phyloP scores from a whole-genome alignment of 805 yeast species.

The Wickerhamomyces bisporus region DNA sequence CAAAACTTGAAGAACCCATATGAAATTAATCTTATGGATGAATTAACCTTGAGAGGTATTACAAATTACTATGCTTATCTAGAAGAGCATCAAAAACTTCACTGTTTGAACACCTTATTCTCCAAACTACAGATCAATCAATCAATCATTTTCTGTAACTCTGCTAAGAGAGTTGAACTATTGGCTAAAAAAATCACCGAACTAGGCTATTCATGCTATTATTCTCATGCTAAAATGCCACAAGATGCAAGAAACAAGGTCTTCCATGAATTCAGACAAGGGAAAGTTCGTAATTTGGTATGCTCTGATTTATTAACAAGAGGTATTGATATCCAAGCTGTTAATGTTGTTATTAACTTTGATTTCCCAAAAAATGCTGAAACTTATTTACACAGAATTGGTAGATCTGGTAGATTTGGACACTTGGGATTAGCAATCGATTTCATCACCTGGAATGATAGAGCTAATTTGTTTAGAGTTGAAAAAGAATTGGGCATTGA shows the following conservation, averaged over 20 bases:
- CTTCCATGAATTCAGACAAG: slow-evolving; percentile 97
- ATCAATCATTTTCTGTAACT: slow-evolving; percentile 94
- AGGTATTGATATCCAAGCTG: slow-evolving; percentile 99
- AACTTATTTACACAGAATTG: slow-evolving; percentile 95
- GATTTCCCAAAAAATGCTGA: slow-evolving; percentile 98
- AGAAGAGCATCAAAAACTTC: slow-evolving; percentile 92
- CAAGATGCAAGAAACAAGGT: slow-evolving; percentile 96
- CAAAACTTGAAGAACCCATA: slow-evolving; percentile 85
- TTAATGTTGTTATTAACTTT: slow-evolving; percentile 94
- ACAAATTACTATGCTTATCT: slow-evolving; percentile 98
- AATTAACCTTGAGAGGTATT: slow-evolving; percentile 90
- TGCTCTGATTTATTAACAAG: slow-evolving; percentile 95
- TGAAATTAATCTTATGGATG: slow-evolving; percentile 97
- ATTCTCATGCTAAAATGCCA: slow-evolving; percentile 96
- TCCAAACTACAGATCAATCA: slow-evolving; percentile 94
- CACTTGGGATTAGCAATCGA: slow-evolving; percentile 97
- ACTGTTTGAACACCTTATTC: slow-evolving; percentile 91
- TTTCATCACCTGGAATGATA: slow-evolving; percentile 93
- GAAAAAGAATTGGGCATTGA: slow-evolving; percentile 98
- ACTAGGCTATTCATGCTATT: slow-evolving; percentile 92
- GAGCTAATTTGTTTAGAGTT: slow-evolving; percentile 87
- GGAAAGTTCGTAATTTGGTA: slow-evolving; percentile 93
- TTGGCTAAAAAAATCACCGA: slow-evolving; percentile 95
- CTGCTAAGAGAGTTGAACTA: slow-evolving; percentile 92
- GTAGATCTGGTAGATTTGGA: slow-evolving; percentile 98